Conservation (phyloP, 169 alveolate genomes). For the Babesia microti region DNA sequence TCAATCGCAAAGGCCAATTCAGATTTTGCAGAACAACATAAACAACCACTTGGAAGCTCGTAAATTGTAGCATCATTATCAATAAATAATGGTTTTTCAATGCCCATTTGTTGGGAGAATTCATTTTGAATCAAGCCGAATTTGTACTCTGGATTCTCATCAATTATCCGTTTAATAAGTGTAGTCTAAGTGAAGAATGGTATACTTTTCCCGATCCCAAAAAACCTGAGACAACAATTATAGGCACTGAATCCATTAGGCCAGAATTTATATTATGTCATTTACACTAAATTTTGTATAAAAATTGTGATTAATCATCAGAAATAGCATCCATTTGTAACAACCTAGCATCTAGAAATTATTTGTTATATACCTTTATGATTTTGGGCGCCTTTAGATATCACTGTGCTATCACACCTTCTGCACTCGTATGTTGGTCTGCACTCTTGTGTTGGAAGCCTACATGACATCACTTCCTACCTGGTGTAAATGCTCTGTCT, state of each 20-base stretch:
- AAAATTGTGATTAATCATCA: neutral
- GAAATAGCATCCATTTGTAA: neutral
- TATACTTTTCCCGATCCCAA: conserved; percentile 70
- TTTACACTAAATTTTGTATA: neutral
- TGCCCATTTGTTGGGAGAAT: conserved; percentile 73
- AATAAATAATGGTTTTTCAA: conserved; percentile 70
- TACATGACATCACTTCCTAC: conserved; percentile 2
- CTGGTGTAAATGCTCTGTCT: conserved; percentile 9
- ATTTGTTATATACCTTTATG: too few relatives aligned
- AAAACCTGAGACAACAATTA: conserved; percentile 63
- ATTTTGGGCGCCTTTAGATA: too few relatives aligned
- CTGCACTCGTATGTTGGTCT: conserved; percentile 8
- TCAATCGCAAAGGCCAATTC: conserved; percentile 52
- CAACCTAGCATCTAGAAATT: too few relatives aligned
- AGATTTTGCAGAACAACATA: conserved; percentile 76
- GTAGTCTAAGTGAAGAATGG: conserved; percentile 47
- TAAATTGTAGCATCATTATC: conserved; percentile 70
- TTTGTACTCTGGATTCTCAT: conserved; percentile 16
- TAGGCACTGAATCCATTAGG: conserved; percentile 31
- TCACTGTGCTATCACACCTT: neutral
- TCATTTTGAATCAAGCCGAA: conserved; percentile 75
- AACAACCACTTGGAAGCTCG: conserved; percentile 82
- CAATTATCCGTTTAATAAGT: conserved; percentile 36
- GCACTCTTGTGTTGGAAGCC: neutral
- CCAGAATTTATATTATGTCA: neutral